These are phyloP conservation scores for Starmerella bacillaris DNA, from an alignment of 805 yeast genomes.

Conservation along the genomic window DNA sequence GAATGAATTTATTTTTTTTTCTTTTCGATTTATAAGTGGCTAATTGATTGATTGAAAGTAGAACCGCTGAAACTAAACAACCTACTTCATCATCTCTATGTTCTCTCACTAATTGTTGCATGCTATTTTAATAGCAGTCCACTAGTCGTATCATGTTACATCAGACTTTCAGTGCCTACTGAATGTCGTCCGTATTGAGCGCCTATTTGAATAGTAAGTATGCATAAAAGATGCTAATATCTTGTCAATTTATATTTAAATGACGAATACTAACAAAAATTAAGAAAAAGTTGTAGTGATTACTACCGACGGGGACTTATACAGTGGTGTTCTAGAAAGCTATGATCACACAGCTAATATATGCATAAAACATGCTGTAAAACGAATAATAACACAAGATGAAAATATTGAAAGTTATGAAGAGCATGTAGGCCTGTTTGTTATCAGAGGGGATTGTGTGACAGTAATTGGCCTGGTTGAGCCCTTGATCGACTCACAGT, in stretches of 20 bases:
- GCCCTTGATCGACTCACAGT: constrained; percentile 18
- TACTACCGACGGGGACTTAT: constrained; percentile 23
- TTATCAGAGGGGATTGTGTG: constrained; percentile 24
- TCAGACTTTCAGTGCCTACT: too few relatives aligned
- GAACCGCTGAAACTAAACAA: too few relatives aligned
- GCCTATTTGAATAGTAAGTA: constrained; percentile 18
- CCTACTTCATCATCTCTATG: too few relatives aligned
- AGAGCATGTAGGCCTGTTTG: constrained; percentile 21
- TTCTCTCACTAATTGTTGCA: too few relatives aligned
- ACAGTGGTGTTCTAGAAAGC: constrained; percentile 23
- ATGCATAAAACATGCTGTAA: constrained; percentile 19
- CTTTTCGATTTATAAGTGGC: too few relatives aligned
- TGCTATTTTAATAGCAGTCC: too few relatives aligned
- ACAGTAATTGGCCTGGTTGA: constrained; percentile 23
- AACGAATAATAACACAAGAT: constrained; percentile 15
- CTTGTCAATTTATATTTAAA: background rate
- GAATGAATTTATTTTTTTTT: too few relatives aligned
- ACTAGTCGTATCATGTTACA: constrained; percentile 1
- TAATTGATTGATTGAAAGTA: too few relatives aligned
- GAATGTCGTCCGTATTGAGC: constrained; percentile 12
- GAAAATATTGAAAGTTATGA: constrained; percentile 16
- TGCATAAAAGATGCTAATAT: too few relatives aligned
- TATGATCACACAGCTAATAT: constrained; percentile 25
- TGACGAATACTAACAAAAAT: constrained; percentile 10
- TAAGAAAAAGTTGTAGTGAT: constrained; percentile 19